These are phyloP conservation scores for Chloranthus sessilifolius DNA, from an alignment of 164 flowering plant genomes.

Conservation along the genomic window DNA sequence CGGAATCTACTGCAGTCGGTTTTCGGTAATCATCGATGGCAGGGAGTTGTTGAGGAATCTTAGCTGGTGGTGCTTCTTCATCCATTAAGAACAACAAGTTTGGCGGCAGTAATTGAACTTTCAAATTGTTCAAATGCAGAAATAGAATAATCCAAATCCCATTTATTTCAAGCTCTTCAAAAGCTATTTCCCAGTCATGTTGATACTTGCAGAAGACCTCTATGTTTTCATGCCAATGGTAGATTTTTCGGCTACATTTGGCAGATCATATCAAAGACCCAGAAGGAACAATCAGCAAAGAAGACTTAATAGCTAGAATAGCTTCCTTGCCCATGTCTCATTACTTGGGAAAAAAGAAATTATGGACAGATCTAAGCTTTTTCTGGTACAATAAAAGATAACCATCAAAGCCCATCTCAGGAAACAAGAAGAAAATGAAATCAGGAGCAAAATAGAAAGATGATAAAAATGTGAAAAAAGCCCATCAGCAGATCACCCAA, in stretches of 20 bases:
- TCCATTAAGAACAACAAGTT: conserved; percentile 20
- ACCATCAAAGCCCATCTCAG: conserved; percentile 5
- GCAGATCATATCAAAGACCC: conserved; percentile 9
- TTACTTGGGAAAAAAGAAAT: neutral
- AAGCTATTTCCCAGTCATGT: conserved; percentile 7
- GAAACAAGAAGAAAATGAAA: too few relatives aligned
- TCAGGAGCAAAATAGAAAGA: too few relatives aligned
- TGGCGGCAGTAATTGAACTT: neutral
- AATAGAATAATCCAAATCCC: neutral
- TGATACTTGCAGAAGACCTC: too few relatives aligned
- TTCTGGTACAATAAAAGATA: neutral
- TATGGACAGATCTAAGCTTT: neutral
- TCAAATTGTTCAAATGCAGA: neutral
- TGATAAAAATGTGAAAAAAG: too few relatives aligned
- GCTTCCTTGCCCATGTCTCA: neutral
- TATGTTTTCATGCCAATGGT: too few relatives aligned
- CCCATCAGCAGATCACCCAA: conserved; percentile 3
- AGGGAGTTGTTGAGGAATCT: neutral
- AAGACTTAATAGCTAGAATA: neutral
- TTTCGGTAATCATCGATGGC: neutral
- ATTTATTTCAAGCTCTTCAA: neutral
- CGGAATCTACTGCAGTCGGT: neutral
- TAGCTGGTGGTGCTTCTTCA: conserved; percentile 16
- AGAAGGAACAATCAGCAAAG: neutral
- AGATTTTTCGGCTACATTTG: conserved; percentile 3